Conservation (phyloP, 2,329 filamentous ascomycete species). For the Sporothrix phasma region DNA sequence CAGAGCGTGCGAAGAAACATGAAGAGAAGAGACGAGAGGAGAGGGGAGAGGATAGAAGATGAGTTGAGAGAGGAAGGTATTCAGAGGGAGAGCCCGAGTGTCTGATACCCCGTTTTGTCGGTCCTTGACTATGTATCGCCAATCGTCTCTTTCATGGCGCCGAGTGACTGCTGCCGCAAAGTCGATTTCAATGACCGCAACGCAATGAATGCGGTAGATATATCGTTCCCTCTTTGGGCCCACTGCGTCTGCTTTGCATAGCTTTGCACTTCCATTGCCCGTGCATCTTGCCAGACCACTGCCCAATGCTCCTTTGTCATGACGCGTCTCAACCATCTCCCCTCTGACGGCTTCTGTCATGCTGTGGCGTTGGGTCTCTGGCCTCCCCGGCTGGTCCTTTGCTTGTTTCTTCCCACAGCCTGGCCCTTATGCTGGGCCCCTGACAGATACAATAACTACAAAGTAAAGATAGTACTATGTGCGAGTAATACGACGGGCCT, state of each 20-base stretch:
- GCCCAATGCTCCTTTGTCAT: no score
- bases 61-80: not conserved
- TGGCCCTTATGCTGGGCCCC: no score
- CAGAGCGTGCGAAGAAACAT: not conserved
- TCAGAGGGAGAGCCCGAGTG: not conserved
- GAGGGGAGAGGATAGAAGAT: not conserved
- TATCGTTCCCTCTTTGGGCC: not conserved
- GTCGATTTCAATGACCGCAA: not conserved
- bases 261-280: not conserved
- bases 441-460: no score
- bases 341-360: not conserved
- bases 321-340: not conserved
- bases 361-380: not conserved
- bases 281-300: not conserved
- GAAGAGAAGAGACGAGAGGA: not conserved
- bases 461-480: no score
- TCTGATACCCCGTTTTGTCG: conserved; percentile 3
- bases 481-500: no score
- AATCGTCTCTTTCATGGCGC: no score
- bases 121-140: no score
- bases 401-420: not conserved
- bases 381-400: not conserved
- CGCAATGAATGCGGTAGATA: not conserved
- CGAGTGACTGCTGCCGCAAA: not conserved
- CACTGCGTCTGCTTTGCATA: not conserved